Percentiles rank a stretch among this genome's conserved stretches.
These are phyloP conservation scores for Trifolium pratense DNA, from an alignment of 306 rosid genomes.

Conservation along the genomic window DNA sequence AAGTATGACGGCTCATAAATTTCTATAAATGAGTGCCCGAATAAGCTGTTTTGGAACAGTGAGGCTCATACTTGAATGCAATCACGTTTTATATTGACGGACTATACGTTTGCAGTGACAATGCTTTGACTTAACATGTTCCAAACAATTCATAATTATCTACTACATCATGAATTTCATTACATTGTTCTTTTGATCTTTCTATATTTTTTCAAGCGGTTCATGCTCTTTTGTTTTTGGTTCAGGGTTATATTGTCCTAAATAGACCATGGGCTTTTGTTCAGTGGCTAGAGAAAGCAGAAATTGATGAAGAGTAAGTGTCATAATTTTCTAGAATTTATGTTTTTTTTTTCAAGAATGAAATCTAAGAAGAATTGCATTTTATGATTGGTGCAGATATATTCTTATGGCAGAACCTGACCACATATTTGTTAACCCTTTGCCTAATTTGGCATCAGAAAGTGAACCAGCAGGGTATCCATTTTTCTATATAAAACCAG, in stretches of 20 bases:
- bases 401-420: slow-evolving; percentile 98
- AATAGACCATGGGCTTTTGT: slow-evolving; percentile 99
- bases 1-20: no score
- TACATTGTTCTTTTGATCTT: slow-evolving; percentile 25
- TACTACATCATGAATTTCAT: not conserved
- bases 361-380: slow-evolving; percentile 41
- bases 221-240: not conserved
- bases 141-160: slow-evolving; percentile 5
- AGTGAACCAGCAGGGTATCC: slow-evolving; percentile 72
- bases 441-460: slow-evolving; percentile 81
- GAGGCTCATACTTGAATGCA: not conserved
- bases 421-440: slow-evolving; percentile 77
- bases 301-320: slow-evolving; percentile 82
- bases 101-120: not conserved
- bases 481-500: slow-evolving; percentile 86
- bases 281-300: slow-evolving; percentile 93
- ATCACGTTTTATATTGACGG: not conserved
- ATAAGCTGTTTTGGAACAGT: no score
- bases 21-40: no score
- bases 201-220: slow-evolving; percentile 1
- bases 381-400: slow-evolving; percentile 75
- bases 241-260: slow-evolving; percentile 87
- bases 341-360: slow-evolving; percentile 22
- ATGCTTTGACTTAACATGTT: not conserved
- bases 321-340: slow-evolving; percentile 15